Base-by-base conservation (phyloP, 2,329 filamentous ascomycete genomes). In the Alternaria metachromatica region DNA sequence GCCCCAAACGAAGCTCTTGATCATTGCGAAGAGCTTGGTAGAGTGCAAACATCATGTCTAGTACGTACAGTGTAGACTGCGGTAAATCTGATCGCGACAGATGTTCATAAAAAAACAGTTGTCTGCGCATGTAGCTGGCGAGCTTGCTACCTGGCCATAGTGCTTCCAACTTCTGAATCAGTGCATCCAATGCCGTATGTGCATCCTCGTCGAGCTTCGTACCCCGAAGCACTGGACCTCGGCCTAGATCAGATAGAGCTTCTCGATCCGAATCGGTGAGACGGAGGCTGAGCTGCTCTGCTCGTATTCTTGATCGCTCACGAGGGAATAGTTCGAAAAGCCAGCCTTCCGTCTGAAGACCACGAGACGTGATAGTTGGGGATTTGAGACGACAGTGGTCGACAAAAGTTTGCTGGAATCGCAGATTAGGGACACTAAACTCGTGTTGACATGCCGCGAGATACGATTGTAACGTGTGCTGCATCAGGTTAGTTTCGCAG, bases 361-460 rank as follows among this genome's bases (percentile, higher is more conserved):
- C 68, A 15, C 46, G 58, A 8, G 6, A 10, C 1, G 41, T 63
- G 43, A 70, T 63, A 1, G 11, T 55, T 7, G 64, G 61, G 3
- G 49, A 33, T 50, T 46, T 64, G 30, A 72, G 48, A 11, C 70
- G 65, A 48, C 69, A 72, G 20, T 60, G 61, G 43, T 69, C 55
- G 44, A 69, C 65, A 20, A 67, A 72, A 6, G 43, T 63, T 23
- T 66, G 69, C 13, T 63, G 21, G 10, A 46, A 55, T 26, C 28
- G 25, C 7, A 46, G 20, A 4, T 46, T 33, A 5, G 67, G 69
- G 12, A 66, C 26, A n/a, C 37, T 58, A 23, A 67, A 63, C 11
- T 49, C 15, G 44, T 54, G 62, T 48, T 61, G 37, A 51, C 45
- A 62, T 7, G 8, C 41, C 13, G 51, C 33, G 1, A 70, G 51